Evolutionary conservation across 352 stramenopile genomes (phyloP), one percentile per base, ranked within the genome.

Genomic region (Albugo candida): DNA sequence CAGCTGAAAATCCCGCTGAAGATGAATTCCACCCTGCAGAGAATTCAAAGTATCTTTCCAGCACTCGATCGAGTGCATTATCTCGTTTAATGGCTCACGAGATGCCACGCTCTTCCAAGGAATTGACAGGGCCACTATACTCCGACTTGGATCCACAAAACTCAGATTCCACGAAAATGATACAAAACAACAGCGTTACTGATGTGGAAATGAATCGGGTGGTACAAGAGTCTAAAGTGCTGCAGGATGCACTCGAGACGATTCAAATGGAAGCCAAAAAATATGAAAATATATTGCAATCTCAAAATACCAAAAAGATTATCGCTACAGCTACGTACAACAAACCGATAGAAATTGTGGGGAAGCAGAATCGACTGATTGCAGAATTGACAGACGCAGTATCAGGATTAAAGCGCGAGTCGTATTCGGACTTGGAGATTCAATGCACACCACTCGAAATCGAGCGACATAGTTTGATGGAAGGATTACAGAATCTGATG

Each of bases 261-360:
- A 68, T 91, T 34, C 83, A 91, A 54, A 71, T 56, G 36, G 71
- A 91, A 43, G 77, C 77, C 1, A 83, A 83, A 48, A 83, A 84
- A 47, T 91, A 91, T 59, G 77, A 91, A 61, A 65, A 82, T 41
- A 76, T 81, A 16, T 51, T 91, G 13, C 71, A 81, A 48, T 53
- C 64, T 16, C 74, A 91, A 52, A 80, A 80, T 20, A 58, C 60
- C 1, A 70, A 87, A 45, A 60, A 65, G 42, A 61, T 91, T 41
- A 47, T 91, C 36, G 72, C 66, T 13, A 56, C 77, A 21, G 77
- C 77, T 16, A 80, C 65, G 34, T 59, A 57, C 17, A 67, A 83
- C 65, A 87, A 87, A 41, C 66, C 72, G 17, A 51, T 78, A 51
- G 75, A 85, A 24, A 62, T 91, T 16, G 69, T 91, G 14, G 64